phyloP scores from a whole-genome alignment of 1,139 yeast species.

The Zygoascus meyerae region DNA sequence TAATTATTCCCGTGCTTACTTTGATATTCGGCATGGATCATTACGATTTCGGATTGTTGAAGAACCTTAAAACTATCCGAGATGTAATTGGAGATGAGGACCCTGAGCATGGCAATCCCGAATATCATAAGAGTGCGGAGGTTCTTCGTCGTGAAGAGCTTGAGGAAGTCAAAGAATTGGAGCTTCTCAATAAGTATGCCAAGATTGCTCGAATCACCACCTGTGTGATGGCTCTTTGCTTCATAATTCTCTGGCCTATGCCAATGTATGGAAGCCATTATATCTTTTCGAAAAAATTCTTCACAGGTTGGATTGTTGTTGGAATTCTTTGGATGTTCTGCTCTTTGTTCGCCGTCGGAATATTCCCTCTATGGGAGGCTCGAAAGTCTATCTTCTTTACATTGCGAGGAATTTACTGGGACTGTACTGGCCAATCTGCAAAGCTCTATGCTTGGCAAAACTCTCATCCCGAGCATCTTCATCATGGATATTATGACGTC shows the following conservation, averaged over 20 bases:
- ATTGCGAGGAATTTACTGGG: slow-evolving; percentile 78
- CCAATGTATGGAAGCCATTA: slow-evolving; percentile 42
- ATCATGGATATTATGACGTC: slow-evolving; percentile 10
- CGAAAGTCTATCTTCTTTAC: slow-evolving; percentile 56
- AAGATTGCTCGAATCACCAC: slow-evolving; percentile 35
- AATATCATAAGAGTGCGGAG: slow-evolving; percentile 14
- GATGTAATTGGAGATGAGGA: slow-evolving; percentile 18
- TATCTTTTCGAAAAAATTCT: slow-evolving; percentile 39
- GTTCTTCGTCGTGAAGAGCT: slow-evolving; percentile 15
- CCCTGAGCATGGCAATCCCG: slow-evolving; percentile 11
- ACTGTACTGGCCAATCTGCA: slow-evolving; percentile 62
- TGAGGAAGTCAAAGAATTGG: slow-evolving; percentile 18
- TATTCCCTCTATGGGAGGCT: slow-evolving; percentile 40
- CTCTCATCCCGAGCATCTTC: slow-evolving; percentile 14
- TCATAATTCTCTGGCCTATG: slow-evolving; percentile 41
- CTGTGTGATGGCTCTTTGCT: slow-evolving; percentile 32
- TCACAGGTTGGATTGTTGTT: slow-evolving; percentile 40
- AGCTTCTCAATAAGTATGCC: slow-evolving; percentile 19
- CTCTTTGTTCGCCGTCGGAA: slow-evolving; percentile 38
- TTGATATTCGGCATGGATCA: slow-evolving; percentile 53
- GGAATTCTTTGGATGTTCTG: slow-evolving; percentile 39
- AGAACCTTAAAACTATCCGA: slow-evolving; percentile 37
- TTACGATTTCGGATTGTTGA: slow-evolving; percentile 58
- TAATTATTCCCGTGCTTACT: slow-evolving; percentile 64
- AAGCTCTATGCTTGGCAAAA: slow-evolving; percentile 71